phyloP scores from a whole-genome alignment of 2,329 filamentous ascomycete genomes.

The Pseudogymnoascus sp. region DNA sequence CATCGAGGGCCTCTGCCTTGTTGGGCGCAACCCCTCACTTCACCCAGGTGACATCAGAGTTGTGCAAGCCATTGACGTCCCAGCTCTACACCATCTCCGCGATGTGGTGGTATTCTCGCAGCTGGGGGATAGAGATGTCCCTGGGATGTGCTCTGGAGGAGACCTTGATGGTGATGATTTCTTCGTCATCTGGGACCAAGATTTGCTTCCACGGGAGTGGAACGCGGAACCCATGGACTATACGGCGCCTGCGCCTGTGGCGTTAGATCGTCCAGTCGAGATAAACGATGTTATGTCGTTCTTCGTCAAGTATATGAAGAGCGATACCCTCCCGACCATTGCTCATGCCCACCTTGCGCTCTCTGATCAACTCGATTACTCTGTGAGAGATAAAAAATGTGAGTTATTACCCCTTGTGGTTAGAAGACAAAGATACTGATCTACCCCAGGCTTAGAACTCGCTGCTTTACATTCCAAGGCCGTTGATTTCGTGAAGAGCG shows the following conservation, averaged over 20 bases:
- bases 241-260: conserved; percentile 46
- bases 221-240: conserved; percentile 76
- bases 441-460: conserved; percentile 50
- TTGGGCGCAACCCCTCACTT: conserved; percentile 88
- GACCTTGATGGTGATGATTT: conserved; percentile 96
- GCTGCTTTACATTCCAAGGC: conserved; percentile 80
- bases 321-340: conserved; percentile 72
- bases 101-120: conserved; percentile 85
- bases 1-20: conserved; percentile 68
- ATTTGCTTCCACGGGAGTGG: conserved; percentile 62
- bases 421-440: conserved; percentile 13
- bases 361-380: conserved; percentile 54
- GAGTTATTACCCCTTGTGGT: conserved; percentile 27
- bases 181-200: conserved; percentile 82
- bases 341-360: conserved; percentile 74
- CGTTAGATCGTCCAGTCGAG: conserved; percentile 55
- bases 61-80: conserved; percentile 72
- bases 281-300: conserved; percentile 71
- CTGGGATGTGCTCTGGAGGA: conserved; percentile 92
- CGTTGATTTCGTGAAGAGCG: conserved; percentile 92
- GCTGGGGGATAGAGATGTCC: conserved; percentile 72
- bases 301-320: conserved; percentile 89
- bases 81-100: conserved; percentile 64
- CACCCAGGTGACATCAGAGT: conserved; percentile 89
- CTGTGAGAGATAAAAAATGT: conserved; percentile 64